Evolutionary conservation across 345 rosid genomes (phyloP).

Genomic region (Toxicodendron radicans): DNA sequence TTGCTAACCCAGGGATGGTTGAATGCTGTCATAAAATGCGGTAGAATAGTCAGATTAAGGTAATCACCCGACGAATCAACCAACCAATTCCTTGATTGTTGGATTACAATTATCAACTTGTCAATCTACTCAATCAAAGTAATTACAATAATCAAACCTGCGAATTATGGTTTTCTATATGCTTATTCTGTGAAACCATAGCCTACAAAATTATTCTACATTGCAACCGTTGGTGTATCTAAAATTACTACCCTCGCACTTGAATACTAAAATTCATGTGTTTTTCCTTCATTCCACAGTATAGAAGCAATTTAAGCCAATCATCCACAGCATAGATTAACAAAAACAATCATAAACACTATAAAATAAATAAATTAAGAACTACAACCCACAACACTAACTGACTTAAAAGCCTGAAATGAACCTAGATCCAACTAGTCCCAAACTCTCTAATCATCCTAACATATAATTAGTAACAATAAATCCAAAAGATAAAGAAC

Average conservation of each 20-base stretch:
- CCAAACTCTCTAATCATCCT: not conserved
- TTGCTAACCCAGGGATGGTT: not conserved
- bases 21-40: no score
- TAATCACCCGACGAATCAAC: not conserved
- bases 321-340: not conserved
- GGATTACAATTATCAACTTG: not conserved
- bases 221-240: not conserved
- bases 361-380: not conserved
- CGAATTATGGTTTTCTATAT: not conserved
- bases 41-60: not conserved
- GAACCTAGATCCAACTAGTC: constrained; percentile 1
- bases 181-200: not conserved
- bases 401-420: not conserved
- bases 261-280: not conserved
- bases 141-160: not conserved
- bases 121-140: not conserved
- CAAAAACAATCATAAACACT: not conserved
- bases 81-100: not conserved
- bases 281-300: not conserved
- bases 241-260: not conserved
- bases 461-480: not conserved
- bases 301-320: not conserved
- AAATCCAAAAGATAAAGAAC: not conserved
- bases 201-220: not conserved
- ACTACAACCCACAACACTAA: not conserved